phyloP scores from a whole-genome alignment of 345 rosid species.

The Lagerstroemia speciosa region DNA sequence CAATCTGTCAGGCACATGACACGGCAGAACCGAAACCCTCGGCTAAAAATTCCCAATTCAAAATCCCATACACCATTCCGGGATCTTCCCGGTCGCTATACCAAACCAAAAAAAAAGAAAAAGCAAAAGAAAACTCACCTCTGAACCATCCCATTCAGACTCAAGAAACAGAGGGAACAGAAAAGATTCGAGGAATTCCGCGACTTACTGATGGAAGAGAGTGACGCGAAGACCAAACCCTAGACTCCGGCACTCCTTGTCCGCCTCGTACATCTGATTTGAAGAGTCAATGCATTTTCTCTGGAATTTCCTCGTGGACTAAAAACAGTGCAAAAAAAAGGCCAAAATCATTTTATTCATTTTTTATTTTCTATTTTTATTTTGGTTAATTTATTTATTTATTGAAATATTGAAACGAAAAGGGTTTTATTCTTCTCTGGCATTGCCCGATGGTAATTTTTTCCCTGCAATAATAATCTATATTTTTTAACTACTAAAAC shows the following conservation, averaged over 20 bases:
- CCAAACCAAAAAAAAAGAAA: background rate
- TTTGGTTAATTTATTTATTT: too few species aligned
- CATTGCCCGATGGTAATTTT: too few species aligned
- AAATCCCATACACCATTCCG: background rate
- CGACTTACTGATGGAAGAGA: background rate
- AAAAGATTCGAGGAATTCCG: background rate
- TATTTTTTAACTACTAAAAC: too few species aligned
- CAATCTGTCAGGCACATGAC: background rate
- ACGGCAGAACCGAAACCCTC: background rate
- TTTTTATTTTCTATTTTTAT: too few species aligned
- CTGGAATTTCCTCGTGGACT: too few species aligned
- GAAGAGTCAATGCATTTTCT: background rate
- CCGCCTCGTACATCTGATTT: background rate
- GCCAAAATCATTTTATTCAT: too few species aligned
- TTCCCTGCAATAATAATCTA: too few species aligned
- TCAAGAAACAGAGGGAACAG: background rate
- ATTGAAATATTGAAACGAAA: too few species aligned
- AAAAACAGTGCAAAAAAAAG: too few species aligned
- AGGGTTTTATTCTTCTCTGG: too few species aligned
- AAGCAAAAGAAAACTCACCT: background rate
- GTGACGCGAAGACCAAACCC: slow-evolving; percentile 8
- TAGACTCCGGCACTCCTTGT: background rate
- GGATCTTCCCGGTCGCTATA: background rate
- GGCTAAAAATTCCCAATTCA: background rate
- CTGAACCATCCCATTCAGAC: background rate